Percentiles rank a stretch among this genome's conserved stretches.
Evolutionary conservation across 1,284 basidiomycete species (phyloP).

Genomic region (Rhodotorula sp.): DNA sequence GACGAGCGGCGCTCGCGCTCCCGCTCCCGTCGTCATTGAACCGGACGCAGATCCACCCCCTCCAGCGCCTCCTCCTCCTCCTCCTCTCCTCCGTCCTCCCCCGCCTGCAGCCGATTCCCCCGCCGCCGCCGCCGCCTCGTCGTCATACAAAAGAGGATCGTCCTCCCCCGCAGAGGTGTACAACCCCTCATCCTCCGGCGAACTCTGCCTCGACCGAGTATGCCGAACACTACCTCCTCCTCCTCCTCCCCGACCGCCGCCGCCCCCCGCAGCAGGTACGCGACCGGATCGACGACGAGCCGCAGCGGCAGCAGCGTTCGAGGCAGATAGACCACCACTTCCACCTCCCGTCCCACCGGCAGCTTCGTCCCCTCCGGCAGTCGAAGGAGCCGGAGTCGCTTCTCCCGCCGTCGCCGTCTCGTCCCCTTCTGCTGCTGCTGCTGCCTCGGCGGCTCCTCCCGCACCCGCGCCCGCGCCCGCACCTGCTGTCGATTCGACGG

Average conservation of each 20-base stretch:
- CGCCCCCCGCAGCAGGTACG: not conserved
- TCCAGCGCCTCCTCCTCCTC: not conserved
- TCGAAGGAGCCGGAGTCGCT: not conserved
- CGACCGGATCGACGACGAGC: constrained; percentile 10
- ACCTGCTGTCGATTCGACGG: too few species aligned
- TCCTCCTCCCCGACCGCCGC: not conserved
- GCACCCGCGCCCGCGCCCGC: too few species aligned
- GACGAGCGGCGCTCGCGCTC: not conserved
- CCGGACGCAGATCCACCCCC: too few species aligned
- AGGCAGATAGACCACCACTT: not conserved
- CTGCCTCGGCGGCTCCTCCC: too few species aligned
- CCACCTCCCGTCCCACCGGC: not conserved
- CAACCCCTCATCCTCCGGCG: constrained; percentile 11
- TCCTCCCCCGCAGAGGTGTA: constrained; percentile 4
- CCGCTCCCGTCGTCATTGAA: not conserved
- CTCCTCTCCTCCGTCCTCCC: not conserved
- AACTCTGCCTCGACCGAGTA: constrained; percentile 15
- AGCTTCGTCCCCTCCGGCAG: not conserved
- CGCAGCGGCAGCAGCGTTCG: not conserved
- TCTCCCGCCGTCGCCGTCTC: not conserved
- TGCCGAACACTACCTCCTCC: not conserved
- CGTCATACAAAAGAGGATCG: not conserved
- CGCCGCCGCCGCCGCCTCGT: not conserved
- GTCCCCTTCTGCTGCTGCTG: not conserved
- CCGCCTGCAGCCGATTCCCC: not conserved